Evolutionary conservation across 2,329 filamentous ascomycete species (phyloP).

Genomic region (Botrytis aclada): DNA sequence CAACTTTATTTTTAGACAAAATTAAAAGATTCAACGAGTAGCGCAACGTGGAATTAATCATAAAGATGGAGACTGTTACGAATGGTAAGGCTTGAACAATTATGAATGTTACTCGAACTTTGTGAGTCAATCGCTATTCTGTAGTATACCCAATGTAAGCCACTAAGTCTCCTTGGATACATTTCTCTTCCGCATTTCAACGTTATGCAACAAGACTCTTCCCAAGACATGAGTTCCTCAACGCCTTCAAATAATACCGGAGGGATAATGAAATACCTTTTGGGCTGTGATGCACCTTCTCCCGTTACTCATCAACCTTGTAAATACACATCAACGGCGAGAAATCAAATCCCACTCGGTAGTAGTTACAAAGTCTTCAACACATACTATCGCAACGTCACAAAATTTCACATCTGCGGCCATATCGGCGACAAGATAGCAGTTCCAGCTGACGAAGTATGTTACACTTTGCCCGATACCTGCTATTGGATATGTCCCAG

Average conservation of each 20-base stretch:
- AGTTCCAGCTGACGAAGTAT: neutral
- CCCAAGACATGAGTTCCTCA: neutral
- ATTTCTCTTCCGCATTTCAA: neutral
- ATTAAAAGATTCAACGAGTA: neutral
- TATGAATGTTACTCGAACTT: neutral
- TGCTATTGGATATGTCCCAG: neutral
- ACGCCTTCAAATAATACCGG: neutral
- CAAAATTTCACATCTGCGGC: neutral
- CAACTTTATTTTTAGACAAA: too few species aligned
- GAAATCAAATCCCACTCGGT: neutral
- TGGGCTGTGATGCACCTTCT: neutral
- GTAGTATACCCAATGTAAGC: neutral
- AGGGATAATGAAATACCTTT: neutral
- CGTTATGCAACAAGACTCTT: neutral
- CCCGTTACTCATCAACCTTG: neutral
- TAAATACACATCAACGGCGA: neutral
- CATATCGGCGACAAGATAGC: neutral
- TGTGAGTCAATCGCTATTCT: neutral
- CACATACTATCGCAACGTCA: neutral
- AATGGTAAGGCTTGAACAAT: neutral
- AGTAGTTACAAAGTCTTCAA: neutral
- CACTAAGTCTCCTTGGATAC: neutral
- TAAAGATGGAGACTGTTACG: neutral
- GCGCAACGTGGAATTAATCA: neutral
- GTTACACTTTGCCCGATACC: neutral